Percentiles rank a stretch among this genome's conserved stretches.
Conservation (phyloP, 345 rosid species). For the Angophora floribunda region DNA sequence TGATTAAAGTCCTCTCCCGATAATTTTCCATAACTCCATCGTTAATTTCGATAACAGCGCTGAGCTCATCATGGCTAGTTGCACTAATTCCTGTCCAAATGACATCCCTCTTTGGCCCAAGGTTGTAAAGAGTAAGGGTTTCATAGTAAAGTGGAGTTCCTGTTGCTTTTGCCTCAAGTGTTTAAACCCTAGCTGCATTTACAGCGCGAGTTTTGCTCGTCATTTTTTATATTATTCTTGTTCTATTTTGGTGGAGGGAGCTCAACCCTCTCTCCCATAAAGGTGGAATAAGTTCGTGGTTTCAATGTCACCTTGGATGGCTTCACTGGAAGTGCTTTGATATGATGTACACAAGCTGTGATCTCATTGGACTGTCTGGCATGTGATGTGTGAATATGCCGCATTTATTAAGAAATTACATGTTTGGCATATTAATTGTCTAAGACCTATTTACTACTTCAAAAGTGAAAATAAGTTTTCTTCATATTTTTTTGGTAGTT, state of each 20-base stretch:
- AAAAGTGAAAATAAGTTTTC: background rate
- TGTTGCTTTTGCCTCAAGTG: background rate
- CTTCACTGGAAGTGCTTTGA: background rate
- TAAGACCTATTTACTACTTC: background rate
- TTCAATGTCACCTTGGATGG: background rate
- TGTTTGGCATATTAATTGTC: background rate
- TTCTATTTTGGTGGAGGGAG: background rate
- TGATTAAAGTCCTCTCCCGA: background rate
- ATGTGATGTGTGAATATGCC: background rate
- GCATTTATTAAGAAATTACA: background rate
- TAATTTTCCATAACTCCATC: background rate
- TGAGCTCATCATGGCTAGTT: background rate
- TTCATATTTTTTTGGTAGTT: background rate
- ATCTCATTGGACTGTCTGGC: background rate
- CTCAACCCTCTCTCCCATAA: too few relatives aligned
- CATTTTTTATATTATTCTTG: background rate
- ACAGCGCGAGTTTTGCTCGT: background rate
- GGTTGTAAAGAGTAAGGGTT: background rate
- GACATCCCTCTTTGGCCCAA: background rate
- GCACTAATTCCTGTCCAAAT: background rate
- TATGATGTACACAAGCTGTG: background rate
- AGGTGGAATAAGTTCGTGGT: background rate
- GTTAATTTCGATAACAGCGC: background rate
- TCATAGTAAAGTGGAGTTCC: background rate
- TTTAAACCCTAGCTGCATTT: background rate